Base-by-base conservation (phyloP, 2,329 filamentous ascomycete genomes). In the Metarhizium album region DNA sequence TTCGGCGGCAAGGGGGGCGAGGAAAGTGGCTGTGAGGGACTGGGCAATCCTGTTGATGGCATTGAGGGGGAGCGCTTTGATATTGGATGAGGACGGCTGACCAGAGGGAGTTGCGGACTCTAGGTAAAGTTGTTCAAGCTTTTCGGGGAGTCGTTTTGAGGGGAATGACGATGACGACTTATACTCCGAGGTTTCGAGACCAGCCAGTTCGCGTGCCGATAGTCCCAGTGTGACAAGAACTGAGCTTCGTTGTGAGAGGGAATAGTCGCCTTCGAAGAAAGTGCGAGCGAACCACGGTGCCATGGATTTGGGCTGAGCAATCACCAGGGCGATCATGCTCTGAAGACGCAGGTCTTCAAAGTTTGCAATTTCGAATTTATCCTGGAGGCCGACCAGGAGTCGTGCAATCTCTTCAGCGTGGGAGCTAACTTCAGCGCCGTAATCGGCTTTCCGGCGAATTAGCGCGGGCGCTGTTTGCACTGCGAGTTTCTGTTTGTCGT, bases 221-320 rank as follows among this genome's bases (percentile, higher is more conserved):
- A 98, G 71, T 0, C 90, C 91, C 3, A 98, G 71, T 0, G 87
- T 83, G 20, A 88, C 84, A 48, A 98, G 82, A 37, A 97, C 76
- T 0, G 86, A 81, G 7, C 86, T 87, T 38, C 93, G 79, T 64
- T 97, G 91, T 0, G 84, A 80, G 37, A 97, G 72, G 0, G 90
- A 95, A 66, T 93, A 90, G 63, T 98, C 93, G 16, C 90, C 90
- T 42, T 89, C 84, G 63, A 96, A 97, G 63, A 93, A 94, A 0
- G 86, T 85, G 51, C 83, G 82, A 3, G 86, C 82, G 52, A 94
- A 87, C 85, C 88, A 94, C 14, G 82, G 86, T 0, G 83, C 90
- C 79, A 96, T 88, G 48, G 79, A 75, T 46, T 79, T 71, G 0
- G 93, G 88, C 56, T 87, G 80, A 0, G 87, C 83, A 2, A 93